Conservation (phyloP, 805 yeast genomes). For the Starmerella etchellsii region DNA sequence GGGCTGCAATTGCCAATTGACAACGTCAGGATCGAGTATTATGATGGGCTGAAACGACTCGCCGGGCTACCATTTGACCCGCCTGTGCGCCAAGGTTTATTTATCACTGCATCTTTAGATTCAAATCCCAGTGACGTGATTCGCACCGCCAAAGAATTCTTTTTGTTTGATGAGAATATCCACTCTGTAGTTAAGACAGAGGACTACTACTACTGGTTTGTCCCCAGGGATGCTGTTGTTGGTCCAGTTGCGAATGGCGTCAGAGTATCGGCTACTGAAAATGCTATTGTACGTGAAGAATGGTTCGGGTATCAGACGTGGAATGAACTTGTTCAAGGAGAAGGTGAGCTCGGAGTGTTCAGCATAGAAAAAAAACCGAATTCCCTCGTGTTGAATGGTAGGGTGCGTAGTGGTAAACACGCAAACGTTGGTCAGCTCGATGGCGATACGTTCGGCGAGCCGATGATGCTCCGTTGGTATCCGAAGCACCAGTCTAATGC, state of each 20-base stretch:
- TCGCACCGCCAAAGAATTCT: not conserved
- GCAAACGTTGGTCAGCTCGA: not conserved
- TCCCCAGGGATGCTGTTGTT: not conserved
- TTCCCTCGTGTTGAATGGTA: slow-evolving; percentile 10
- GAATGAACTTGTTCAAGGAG: not conserved
- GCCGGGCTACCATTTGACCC: slow-evolving; percentile 7
- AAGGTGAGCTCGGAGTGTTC: slow-evolving; percentile 14
- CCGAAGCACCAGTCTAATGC: slow-evolving; percentile 8
- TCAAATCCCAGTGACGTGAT: not conserved
- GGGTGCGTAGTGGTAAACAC: not conserved
- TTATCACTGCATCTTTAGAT: not conserved
- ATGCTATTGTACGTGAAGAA: slow-evolving; percentile 20
- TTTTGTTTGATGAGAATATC: not conserved
- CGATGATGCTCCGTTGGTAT: slow-evolving; percentile 17
- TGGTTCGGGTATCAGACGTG: slow-evolving; percentile 16
- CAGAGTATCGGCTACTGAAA: not conserved
- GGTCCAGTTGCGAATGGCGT: not conserved
- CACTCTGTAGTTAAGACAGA: not conserved
- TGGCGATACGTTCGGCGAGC: slow-evolving; percentile 2
- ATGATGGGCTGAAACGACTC: not conserved
- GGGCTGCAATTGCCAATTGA: not conserved
- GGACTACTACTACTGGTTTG: not conserved
- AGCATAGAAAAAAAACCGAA: not conserved
- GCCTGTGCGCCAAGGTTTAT: not conserved
- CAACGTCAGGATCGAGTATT: not conserved